A percentile compares a stretch with the other conserved stretches of the same genome.
Conservation (phyloP, 768 basidiomycete genomes). For the Boletus tomentosulus region DNA sequence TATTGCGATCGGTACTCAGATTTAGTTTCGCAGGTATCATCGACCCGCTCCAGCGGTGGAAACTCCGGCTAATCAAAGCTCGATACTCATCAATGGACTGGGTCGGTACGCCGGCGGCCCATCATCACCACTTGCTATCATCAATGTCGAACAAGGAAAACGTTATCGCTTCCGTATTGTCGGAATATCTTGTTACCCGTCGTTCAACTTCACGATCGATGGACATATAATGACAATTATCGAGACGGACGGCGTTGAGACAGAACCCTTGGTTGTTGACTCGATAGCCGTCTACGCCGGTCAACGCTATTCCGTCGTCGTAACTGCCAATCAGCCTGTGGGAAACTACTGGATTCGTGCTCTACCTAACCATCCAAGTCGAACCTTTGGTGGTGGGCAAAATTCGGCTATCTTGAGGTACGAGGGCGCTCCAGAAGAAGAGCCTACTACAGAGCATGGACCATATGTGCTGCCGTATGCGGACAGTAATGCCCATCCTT, state of each 20-base stretch:
- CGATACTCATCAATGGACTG: constrained; percentile 38
- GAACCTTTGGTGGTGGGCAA: too few relatives aligned
- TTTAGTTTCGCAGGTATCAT: not conserved
- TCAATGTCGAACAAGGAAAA: constrained; percentile 30
- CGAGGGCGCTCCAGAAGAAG: too few relatives aligned
- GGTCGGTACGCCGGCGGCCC: constrained; percentile 38
- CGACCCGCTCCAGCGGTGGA: not conserved
- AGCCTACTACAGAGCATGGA: too few relatives aligned
- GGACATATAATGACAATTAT: constrained; percentile 43
- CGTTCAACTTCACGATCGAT: constrained; percentile 44
- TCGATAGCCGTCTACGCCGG: constrained; percentile 42
- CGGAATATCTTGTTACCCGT: constrained; percentile 39
- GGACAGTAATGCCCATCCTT: too few relatives aligned
- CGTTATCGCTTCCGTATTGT: constrained; percentile 39
- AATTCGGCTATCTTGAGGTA: too few relatives aligned
- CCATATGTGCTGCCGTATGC: too few relatives aligned
- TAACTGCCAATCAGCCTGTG: constrained; percentile 30
- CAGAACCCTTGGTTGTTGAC: constrained; percentile 39
- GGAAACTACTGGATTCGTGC: constrained; percentile 42
- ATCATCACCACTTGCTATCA: constrained; percentile 29
- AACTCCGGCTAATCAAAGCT: constrained; percentile 18
- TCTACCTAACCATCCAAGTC: constrained; percentile 6
- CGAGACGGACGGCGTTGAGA: constrained; percentile 41
- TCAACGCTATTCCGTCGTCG: constrained; percentile 49
- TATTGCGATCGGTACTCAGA: too few relatives aligned